Conservation (phyloP, 805 yeast genomes). For the Tetrapisispora namnaoensis region DNA sequence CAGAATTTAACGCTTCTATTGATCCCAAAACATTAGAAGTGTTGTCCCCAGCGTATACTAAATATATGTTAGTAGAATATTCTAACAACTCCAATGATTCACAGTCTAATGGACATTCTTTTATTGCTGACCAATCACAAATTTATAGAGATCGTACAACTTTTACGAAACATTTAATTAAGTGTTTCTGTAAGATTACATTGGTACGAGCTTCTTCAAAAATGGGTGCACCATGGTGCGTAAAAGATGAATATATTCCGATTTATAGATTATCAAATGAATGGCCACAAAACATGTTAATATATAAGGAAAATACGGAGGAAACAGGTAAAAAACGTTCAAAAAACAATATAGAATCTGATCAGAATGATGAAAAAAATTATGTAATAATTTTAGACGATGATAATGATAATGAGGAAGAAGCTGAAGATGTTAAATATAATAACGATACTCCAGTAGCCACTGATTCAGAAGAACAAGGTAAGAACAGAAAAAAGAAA, state of each 20-base stretch:
- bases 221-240: slow-evolving; percentile 95
- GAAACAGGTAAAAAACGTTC: neutral
- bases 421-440: slow-evolving; percentile 7
- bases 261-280: slow-evolving; percentile 28
- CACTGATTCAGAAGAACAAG: neutral
- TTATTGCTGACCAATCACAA: slow-evolving; percentile 63
- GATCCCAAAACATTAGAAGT: slow-evolving; percentile 30
- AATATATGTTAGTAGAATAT: slow-evolving; percentile 60
- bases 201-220: slow-evolving; percentile 62
- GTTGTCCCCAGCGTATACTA: slow-evolving; percentile 44
- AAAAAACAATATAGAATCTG: neutral
- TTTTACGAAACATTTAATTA: slow-evolving; percentile 82
- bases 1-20: slow-evolving; percentile 50
- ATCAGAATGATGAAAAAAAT: slow-evolving; percentile 11
- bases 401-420: slow-evolving; percentile 4
- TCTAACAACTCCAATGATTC: slow-evolving; percentile 7
- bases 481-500: slow-evolving; percentile 7
- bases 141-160: slow-evolving; percentile 74
- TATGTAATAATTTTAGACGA: slow-evolving; percentile 4
- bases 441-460: slow-evolving; percentile 3
- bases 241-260: slow-evolving; percentile 51
- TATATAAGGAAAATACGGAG: slow-evolving; percentile 24
- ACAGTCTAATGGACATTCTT: slow-evolving; percentile 39
- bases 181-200: slow-evolving; percentile 73
- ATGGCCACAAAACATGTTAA: slow-evolving; percentile 27